Base-by-base conservation (phyloP, 2,329 filamentous ascomycete genomes). In the Gyromitra esculenta region DNA sequence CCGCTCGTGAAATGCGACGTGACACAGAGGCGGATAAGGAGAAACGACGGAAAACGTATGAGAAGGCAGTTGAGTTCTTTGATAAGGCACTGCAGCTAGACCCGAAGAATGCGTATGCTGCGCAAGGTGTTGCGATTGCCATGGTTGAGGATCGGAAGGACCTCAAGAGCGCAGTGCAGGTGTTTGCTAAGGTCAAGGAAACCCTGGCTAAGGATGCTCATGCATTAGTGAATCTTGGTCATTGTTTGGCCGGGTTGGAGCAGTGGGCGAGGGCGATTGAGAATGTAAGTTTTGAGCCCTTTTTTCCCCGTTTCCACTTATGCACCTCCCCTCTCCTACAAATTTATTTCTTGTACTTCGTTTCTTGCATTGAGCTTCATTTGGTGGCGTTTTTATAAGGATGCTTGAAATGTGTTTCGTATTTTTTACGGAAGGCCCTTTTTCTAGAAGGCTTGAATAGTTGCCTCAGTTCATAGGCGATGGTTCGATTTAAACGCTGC, bases 51-150 rank as follows among this genome's bases (percentile, higher is more conserved):
- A 92, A 91, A 80, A 91, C 90, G 77, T 99, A 98, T 82, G 90
- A 91, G 82, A 94, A 95, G 80, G 94, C 96, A 0, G 94, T 98
- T 9, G 96, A 99, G 82, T 99, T 99, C 84, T 99, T 97, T 81
- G 96, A 98, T 83, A 99, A 99, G 85, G 95, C 95, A 3, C 86
- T 99, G 25, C 93, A 96, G 78, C 86, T 99, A n/a, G 96, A 99
- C 81, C 90, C 94, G 0, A 94, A 91, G 85, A 99, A 98, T 80
- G 95, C 96, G 0, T 97, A 97, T 83, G 96, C 96, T 6, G 96
- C 96, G 1, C 96, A 99, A 82, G 96, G 96, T 77, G 90, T 99
- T 79, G 96, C 93, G 13, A 98, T 99, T 82, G 94, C 95, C 7
- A 86, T 99, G 37, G 91, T 96, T 0, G 96, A 99, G 83, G 95